A percentile compares a stretch with the other conserved stretches of the same genome.
Evolutionary conservation across 2,329 filamentous ascomycete species (phyloP).

Genomic region (Colletotrichum limetticola): DNA sequence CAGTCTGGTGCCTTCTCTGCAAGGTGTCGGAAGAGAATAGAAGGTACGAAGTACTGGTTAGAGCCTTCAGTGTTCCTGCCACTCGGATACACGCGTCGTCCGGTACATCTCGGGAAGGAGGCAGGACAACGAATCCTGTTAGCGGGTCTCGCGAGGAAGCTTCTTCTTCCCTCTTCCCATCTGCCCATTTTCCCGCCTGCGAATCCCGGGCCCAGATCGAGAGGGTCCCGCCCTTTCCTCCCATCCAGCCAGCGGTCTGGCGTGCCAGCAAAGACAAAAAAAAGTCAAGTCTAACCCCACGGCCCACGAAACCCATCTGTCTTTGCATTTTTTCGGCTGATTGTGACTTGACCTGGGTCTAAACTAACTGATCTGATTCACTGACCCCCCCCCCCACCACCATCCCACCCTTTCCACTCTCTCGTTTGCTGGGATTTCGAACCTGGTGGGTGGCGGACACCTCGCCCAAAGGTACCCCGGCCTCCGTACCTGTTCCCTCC

Average conservation of each 20-base stretch:
- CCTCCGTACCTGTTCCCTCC: slow-evolving; percentile 30
- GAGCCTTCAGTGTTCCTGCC: neutral
- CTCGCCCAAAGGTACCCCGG: slow-evolving; percentile 35
- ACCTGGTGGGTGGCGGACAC: slow-evolving; percentile 34
- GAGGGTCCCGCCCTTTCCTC: slow-evolving; percentile 13
- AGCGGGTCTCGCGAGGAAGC: slow-evolving; percentile 9
- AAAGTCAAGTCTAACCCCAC: slow-evolving; percentile 26
- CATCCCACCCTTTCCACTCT: slow-evolving; percentile 33
- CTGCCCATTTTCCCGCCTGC: slow-evolving; percentile 16
- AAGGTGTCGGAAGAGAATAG: too few relatives aligned
- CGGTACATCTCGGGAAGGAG: slow-evolving; percentile 20
- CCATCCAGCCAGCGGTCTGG: neutral
- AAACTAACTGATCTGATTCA: slow-evolving; percentile 28
- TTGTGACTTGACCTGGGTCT: slow-evolving; percentile 19
- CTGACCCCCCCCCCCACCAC: slow-evolving; percentile 26
- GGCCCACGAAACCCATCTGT: slow-evolving; percentile 23
- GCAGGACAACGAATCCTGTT: neutral
- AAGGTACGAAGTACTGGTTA: neutral
- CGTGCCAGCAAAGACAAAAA: neutral
- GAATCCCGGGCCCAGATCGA: slow-evolving; percentile 22
- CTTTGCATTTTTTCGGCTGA: slow-evolving; percentile 24
- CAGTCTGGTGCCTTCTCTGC: neutral
- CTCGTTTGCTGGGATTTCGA: slow-evolving; percentile 34
- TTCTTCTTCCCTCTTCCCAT: slow-evolving; percentile 9
- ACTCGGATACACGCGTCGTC: slow-evolving; percentile 29